These are phyloP conservation scores for Biscogniauxia sp. DNA, from an alignment of 2,329 filamentous ascomycete genomes.

Conservation along the genomic window DNA sequence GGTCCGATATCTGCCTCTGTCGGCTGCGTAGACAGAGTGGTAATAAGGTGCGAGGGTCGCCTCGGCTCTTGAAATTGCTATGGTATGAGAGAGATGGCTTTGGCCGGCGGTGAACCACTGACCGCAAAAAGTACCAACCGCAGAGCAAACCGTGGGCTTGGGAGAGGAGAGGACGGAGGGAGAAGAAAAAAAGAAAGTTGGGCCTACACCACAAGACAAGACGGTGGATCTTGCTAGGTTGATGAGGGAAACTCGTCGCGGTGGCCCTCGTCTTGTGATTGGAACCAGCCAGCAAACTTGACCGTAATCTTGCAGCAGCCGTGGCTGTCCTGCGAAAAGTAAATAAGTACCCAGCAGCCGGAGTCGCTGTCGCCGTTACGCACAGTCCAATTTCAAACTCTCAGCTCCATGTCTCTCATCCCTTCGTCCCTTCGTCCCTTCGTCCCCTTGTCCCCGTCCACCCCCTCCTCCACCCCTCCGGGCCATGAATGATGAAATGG, in stretches of 20 bases:
- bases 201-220: not conserved
- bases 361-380: not conserved
- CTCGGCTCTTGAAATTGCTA: not conserved
- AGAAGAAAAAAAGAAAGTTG: not conserved
- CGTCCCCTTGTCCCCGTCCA: too few relatives aligned
- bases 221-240: not conserved
- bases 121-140: not conserved
- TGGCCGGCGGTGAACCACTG: not conserved
- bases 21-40: not conserved
- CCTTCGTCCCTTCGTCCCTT: too few relatives aligned
- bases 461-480: too few relatives aligned
- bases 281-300: not conserved
- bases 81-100: not conserved
- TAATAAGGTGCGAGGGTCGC: not conserved
- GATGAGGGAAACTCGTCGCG: not conserved
- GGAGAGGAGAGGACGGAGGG: not conserved
- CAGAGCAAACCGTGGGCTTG: not conserved
- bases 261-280: not conserved
- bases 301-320: not conserved
- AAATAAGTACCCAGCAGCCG: not conserved
- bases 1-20: not conserved
- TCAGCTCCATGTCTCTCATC: not conserved
- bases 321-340: not conserved
- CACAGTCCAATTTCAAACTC: not conserved
- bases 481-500: not conserved